Evolutionary conservation across 169 alveolate genomes (phyloP).

Genomic region (Cryptosporidium meleagridis): DNA sequence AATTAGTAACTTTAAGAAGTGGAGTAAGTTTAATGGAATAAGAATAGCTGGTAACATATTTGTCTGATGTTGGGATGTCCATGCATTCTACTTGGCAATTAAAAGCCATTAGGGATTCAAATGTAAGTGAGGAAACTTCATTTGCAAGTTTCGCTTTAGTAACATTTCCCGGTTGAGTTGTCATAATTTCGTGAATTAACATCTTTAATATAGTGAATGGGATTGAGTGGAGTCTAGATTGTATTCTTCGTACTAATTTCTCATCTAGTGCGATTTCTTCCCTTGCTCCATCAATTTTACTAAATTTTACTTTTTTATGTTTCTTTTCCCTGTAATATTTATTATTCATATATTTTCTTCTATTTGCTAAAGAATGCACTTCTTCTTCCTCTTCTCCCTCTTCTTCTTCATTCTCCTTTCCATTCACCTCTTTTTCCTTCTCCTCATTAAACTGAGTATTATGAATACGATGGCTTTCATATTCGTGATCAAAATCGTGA

Average conservation of each 20-base stretch:
- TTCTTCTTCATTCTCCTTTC: no score
- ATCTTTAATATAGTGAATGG: slow-evolving; percentile 44
- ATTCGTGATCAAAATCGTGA: no score
- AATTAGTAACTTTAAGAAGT: slow-evolving; percentile 21
- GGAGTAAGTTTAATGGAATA: slow-evolving; percentile 61
- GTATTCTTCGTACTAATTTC: slow-evolving; percentile 37
- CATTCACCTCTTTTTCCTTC: no score
- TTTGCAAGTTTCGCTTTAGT: slow-evolving; percentile 44
- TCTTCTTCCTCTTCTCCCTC: not conserved
- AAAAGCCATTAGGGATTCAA: slow-evolving; percentile 64
- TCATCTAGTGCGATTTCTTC: slow-evolving; percentile 1
- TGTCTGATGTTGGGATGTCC: slow-evolving; percentile 70
- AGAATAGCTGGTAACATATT: slow-evolving; percentile 59
- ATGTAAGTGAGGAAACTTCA: slow-evolving; percentile 23
- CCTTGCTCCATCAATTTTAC: not conserved
- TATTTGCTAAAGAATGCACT: not conserved
- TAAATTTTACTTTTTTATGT: not conserved
- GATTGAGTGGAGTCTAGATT: slow-evolving; percentile 37
- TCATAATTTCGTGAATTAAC: slow-evolving; percentile 38
- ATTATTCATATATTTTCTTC: not conserved
- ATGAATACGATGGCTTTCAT: no score
- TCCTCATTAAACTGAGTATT: not conserved
- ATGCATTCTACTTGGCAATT: slow-evolving; percentile 28
- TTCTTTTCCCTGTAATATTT: not conserved
- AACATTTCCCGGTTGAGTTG: slow-evolving; percentile 63